phyloP scores from a whole-genome alignment of 2,329 filamentous ascomycete species.

The Lecanicillium sp. region DNA sequence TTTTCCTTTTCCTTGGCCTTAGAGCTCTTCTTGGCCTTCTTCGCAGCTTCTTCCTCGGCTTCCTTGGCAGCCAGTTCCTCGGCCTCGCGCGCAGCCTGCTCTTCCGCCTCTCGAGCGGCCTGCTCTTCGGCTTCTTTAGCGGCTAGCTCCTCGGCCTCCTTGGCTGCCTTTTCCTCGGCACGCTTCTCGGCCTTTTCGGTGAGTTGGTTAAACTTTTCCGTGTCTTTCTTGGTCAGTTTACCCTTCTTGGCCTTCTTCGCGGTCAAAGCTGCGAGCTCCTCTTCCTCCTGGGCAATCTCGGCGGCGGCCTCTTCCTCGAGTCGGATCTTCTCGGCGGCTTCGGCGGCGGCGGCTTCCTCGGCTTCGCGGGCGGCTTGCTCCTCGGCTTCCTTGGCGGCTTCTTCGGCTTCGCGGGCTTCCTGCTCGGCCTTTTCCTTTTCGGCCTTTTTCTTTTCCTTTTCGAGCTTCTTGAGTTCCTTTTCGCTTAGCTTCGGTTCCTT shows the following conservation, averaged over 20 bases:
- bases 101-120: slow-evolving; percentile 22
- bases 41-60: slow-evolving; percentile 27
- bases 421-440: slow-evolving; percentile 27
- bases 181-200: slow-evolving; percentile 19
- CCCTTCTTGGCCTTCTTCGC: slow-evolving; percentile 46
- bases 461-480: slow-evolving; percentile 46
- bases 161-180: slow-evolving; percentile 20
- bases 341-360: slow-evolving; percentile 22
- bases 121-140: slow-evolving; percentile 26
- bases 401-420: slow-evolving; percentile 22
- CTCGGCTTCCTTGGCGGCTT: slow-evolving; percentile 22
- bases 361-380: slow-evolving; percentile 24
- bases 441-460: slow-evolving; percentile 41
- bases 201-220: slow-evolving; percentile 23
- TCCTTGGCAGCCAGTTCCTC: slow-evolving; percentile 31
- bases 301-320: slow-evolving; percentile 22
- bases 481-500: slow-evolving; percentile 41
- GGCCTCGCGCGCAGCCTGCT: slow-evolving; percentile 18
- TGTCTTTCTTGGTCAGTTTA: slow-evolving; percentile 29
- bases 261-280: slow-evolving; percentile 35
- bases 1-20: slow-evolving; percentile 35
- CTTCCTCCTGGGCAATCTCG: slow-evolving; percentile 26
- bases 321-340: slow-evolving; percentile 26
- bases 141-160: slow-evolving; percentile 22
- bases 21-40: slow-evolving; percentile 27